These are phyloP conservation scores for Vitis hybrid DNA, from an alignment of 177 flowering plant species.

Conservation along the genomic window DNA sequence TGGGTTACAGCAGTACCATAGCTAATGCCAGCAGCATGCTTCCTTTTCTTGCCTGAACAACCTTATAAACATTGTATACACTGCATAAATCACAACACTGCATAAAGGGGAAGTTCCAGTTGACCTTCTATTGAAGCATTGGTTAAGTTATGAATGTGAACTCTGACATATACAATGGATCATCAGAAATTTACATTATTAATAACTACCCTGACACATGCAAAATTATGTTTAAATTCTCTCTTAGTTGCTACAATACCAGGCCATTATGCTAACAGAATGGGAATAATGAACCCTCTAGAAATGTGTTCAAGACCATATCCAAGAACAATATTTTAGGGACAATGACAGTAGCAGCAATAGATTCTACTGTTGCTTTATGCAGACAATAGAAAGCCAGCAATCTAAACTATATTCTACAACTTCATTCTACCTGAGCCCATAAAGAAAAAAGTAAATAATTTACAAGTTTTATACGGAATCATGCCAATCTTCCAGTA, in stretches of 20 bases:
- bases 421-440: not conserved
- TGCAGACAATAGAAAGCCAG: not conserved
- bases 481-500: not conserved
- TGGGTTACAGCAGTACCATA: slow-evolving; percentile 56
- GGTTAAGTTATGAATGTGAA: too few relatives aligned
- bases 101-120: not conserved
- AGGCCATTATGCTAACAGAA: too few relatives aligned
- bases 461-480: not conserved
- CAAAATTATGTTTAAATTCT: too few relatives aligned
- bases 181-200: too few relatives aligned
- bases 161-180: too few relatives aligned
- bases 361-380: not conserved
- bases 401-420: not conserved
- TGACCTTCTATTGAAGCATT: not conserved
- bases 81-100: slow-evolving; percentile 32
- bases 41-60: slow-evolving; percentile 79
- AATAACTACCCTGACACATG: too few relatives aligned
- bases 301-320: too few relatives aligned
- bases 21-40: slow-evolving; percentile 84
- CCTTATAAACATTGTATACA: slow-evolving; percentile 68
- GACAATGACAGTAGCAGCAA: too few relatives aligned
- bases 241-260: too few relatives aligned
- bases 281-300: too few relatives aligned
- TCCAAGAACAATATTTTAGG: too few relatives aligned
- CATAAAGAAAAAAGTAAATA: not conserved